Base-by-base conservation (phyloP, 1,284 basidiomycete species). In the Phlebopus sp. region DNA sequence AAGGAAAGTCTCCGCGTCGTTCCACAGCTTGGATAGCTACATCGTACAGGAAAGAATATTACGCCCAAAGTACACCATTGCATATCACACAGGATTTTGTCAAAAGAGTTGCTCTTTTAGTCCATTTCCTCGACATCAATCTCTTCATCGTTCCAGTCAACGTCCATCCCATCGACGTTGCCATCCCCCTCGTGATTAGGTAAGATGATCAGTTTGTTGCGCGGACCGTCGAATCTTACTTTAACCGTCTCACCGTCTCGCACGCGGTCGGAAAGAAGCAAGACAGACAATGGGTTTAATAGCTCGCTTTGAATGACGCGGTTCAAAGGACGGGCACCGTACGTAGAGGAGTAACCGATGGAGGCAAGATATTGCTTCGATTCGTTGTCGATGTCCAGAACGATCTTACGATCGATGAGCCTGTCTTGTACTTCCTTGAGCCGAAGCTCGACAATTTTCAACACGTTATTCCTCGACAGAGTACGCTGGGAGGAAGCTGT, bases 221-320 rank as follows among this genome's bases (percentile, higher is more conserved):
- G 80, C 27, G 86, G 84, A 14, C 87, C 82, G 62, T 99, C 93
- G 55, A 93, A 94, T 25, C 79, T 78, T 46, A 98, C 79, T 31
- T 72, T 70, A 7, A 91, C 88, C 1, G 68, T 76, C 68, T 97
- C 93, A 31, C 86, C 87, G 51, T 98, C 93, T 41, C 84, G 78
- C 47, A 97, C 74, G 43, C 84, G 79, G 55, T 90, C 92, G 32
- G 90, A 86, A 40, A 99, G 82, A 42, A 99, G 79, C 72, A 92
- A 80, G 51, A 90, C 75, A 15, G 92, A 93, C 38, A 99, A 73
- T 8, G 96, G 96, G 68, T 97, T 95, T 58, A 99, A 78, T 40
- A 99, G 76, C 66, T 98, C 92, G 60, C 82, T 86, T 69, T 97
- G 94, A 60, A 99, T 97, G 7, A 90, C 81, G 36, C 95, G 81